Evolutionary conservation across 2,329 filamentous ascomycete species (phyloP), one percentile per base, ranked within the genome.

Genomic region (Bipolaris zeicola): DNA sequence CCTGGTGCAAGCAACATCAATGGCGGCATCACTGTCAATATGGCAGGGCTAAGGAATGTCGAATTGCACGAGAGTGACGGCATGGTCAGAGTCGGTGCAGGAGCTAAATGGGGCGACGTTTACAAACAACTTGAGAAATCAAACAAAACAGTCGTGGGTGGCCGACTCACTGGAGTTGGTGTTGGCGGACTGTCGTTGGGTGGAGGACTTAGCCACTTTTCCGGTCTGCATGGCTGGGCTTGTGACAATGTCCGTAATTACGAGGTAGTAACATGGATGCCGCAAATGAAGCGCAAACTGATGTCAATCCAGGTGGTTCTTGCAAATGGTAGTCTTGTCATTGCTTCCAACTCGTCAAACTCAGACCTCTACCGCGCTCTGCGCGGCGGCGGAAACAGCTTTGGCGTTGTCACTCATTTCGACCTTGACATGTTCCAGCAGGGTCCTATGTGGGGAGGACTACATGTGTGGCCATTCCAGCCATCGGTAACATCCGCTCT

Each of bases 291-390:
- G 24, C 36, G 4, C 14, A 28, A 0, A 10, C 22, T 49, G 26
- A 43, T 18, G 6, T 6, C 4, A 5, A 3, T n/a, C 0, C 2
- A 50, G 37, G 26, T 52, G 3, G 61, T 60, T 6, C 70, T 75
- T 24, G 58, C 58, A 6, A 60, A 52, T 34, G 62, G 60, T 5
- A 26, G 26, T 10, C 18, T 58, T n/a, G 18, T 52, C 3, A 49
- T 13, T n/a, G 57, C 52, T 14, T 66, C 68, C 16, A 67, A 66
- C 2, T 56, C 63, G 36, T 34, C 71, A 20, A 74, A 79, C 52
- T 44, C 55, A 1, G 77, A 80, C 38, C 73, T 78, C 6, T 77
- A 73, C 62, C 64, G 57, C 37, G 73, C 72, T 1, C 58, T 76
- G n/a, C 69, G 72, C 13, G 74, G 75, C 18, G 68, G 66, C 2